Evolutionary conservation across 1,284 basidiomycete species (phyloP).

Genomic region (Cerioporus squamosus): DNA sequence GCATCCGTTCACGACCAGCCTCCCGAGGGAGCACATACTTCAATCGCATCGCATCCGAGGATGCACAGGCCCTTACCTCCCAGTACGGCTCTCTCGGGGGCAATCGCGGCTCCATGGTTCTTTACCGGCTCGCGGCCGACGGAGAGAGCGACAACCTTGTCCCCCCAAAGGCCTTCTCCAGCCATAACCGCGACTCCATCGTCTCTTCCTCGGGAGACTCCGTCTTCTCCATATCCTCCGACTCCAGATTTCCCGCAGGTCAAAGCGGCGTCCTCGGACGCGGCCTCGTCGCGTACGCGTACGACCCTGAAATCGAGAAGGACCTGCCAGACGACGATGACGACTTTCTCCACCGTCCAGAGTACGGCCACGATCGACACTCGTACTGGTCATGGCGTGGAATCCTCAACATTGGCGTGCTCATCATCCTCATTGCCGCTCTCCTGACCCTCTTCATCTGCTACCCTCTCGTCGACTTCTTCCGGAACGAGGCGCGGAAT

Average conservation of each 20-base stretch:
- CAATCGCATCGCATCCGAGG: constrained; percentile 44
- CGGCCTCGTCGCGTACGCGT: constrained; percentile 68
- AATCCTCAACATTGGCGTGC: constrained; percentile 52
- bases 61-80: constrained; percentile 45
- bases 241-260: constrained; percentile 67
- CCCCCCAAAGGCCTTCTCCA: constrained; percentile 32
- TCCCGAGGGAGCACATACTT: constrained; percentile 27
- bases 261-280: constrained; percentile 33
- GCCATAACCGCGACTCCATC: constrained; percentile 42
- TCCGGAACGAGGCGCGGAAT: constrained; percentile 49
- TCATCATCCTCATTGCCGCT: constrained; percentile 44
- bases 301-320: constrained; percentile 64
- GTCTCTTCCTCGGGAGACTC: constrained; percentile 52
- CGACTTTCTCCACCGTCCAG: constrained; percentile 57
- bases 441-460: constrained; percentile 72
- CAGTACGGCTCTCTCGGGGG: constrained; percentile 28
- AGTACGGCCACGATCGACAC: constrained; percentile 38
- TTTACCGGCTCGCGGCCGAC: constrained; percentile 63
- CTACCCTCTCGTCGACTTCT: constrained; percentile 75
- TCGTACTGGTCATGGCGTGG: constrained; percentile 45
- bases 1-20: constrained; percentile 34
- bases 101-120: constrained; percentile 63
- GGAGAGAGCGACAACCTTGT: constrained; percentile 33
- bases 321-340: constrained; percentile 70
- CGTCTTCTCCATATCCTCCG: constrained; percentile 55